A percentile compares a stretch with the other conserved stretches of the same genome.
Conservation (phyloP, 2,329 filamentous ascomycete species). For the Chalara sp. region DNA sequence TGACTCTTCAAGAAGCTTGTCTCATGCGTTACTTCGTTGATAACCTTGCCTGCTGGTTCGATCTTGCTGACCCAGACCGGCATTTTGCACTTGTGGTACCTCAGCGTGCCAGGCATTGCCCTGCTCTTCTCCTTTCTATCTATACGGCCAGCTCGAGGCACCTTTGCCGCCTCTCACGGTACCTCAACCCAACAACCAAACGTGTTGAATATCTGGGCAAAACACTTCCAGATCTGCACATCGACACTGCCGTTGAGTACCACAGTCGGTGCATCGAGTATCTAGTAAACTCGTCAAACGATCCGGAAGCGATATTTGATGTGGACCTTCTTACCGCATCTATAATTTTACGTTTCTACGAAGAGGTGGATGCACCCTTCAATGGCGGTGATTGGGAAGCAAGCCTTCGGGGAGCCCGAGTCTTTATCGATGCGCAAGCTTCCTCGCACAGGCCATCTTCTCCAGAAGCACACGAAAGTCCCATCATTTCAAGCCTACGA, state of each 20-base stretch:
- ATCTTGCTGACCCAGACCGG: conserved; percentile 33
- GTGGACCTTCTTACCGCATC: conserved; percentile 32
- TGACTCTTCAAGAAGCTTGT: conserved; percentile 16
- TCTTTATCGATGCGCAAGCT: conserved; percentile 22
- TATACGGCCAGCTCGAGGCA: conserved; percentile 32
- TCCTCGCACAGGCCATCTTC: conserved; percentile 11
- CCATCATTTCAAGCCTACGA: conserved; percentile 23
- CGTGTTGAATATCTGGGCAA: conserved; percentile 15
- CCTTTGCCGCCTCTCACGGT: conserved; percentile 24
- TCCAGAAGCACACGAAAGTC: too few species aligned
- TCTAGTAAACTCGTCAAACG: conserved; percentile 30
- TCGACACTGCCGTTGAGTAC: conserved; percentile 32
- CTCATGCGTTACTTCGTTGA: conserved; percentile 21
- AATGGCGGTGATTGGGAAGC: conserved; percentile 17
- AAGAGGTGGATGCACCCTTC: conserved; percentile 31
- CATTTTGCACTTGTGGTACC: conserved; percentile 36
- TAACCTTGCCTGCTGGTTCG: conserved; percentile 27
- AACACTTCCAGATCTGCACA: conserved; percentile 23
- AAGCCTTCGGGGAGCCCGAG: conserved; percentile 14
- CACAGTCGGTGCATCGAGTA: conserved; percentile 35
- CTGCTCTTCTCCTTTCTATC: conserved; percentile 28
- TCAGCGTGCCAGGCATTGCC: conserved; percentile 31
- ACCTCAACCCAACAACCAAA: conserved; percentile 18
- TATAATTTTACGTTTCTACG: conserved; percentile 32
- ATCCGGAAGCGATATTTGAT: conserved; percentile 30